Evolutionary conservation across 2,329 filamentous ascomycete species (phyloP).

Genomic region (Stagonosporopsis rhizophila): DNA sequence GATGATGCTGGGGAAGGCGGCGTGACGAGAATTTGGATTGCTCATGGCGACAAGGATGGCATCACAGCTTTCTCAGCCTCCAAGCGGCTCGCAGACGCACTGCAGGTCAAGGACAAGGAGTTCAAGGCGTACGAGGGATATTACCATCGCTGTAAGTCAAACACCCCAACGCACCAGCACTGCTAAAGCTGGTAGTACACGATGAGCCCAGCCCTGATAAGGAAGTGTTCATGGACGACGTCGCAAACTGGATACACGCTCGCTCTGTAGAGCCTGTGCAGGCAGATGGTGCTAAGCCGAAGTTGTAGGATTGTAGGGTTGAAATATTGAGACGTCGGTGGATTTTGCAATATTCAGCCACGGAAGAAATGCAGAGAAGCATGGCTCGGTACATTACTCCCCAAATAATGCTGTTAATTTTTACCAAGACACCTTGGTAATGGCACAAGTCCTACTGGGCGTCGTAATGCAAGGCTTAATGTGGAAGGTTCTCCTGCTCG

Average conservation of each 20-base stretch:
- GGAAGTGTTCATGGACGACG: constrained; percentile 45
- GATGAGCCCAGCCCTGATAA: constrained; percentile 47
- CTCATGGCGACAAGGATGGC: constrained; percentile 78
- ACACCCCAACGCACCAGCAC: background rate
- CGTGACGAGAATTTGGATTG: constrained; percentile 72
- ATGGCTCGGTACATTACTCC: no score
- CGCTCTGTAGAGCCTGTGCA: constrained; percentile 42
- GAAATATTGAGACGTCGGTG: background rate
- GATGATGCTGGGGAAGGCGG: constrained; percentile 56
- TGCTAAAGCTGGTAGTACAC: constrained; percentile 43
- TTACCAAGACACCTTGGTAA: background rate
- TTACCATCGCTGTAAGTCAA: constrained; percentile 70
- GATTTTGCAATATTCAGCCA: no score
- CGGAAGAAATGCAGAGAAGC: background rate
- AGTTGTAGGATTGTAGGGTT: constrained; percentile 30
- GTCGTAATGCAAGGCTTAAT: constrained; percentile 17
- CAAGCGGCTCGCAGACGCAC: constrained; percentile 67
- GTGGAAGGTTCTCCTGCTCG: background rate
- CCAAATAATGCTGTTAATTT: background rate
- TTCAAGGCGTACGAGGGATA: constrained; percentile 78
- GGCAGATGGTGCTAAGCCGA: constrained; percentile 41
- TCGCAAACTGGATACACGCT: constrained; percentile 46
- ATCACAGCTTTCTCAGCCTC: constrained; percentile 71
- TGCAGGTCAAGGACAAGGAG: constrained; percentile 69
- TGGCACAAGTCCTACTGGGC: constrained; percentile 13